Evolutionary conservation across 371 early-diverging fungal species (phyloP), one percentile per base, ranked within the genome.

Genomic region (Rhizomucor pusillus): DNA sequence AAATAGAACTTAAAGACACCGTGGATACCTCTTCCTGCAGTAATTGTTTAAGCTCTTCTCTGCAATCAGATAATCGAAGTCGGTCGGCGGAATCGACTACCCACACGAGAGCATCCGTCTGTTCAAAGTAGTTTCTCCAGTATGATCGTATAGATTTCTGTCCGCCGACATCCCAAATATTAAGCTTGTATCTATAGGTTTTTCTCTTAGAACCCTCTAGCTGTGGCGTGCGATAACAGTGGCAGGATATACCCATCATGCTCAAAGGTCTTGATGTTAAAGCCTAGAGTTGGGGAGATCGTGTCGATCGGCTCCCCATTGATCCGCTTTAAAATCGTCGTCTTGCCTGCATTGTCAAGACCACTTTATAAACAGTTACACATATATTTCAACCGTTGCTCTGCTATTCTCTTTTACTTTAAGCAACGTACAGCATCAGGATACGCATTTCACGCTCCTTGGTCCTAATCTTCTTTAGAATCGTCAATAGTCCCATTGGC

Each of bases 91-190:
- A 87, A 70, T 99, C 99, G 16, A 99, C 96, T 0, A 99, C 99
- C 95, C 97, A 99, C 9, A 99, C 88, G 12, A 99, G 74, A 0
- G 96, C 99, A 62, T 99, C 99, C 0, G 97, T 97, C 51, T 95
- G 91, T 68, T 99, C 99, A 86, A 98, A 99, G 73, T 99, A 99
- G 76, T 99, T 99, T 45, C 97, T 81, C 99, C 99, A 99, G 66
- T 97, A 99, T 3, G 95, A 90, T 37, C 98, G 85, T 55, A 99
- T 95, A 0, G 94, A 89, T 55, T 89, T 89, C 67, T 99, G 99
- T 0, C 99, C 99, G 29, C 99, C 99, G 23, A 99, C 92, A 73
- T 99, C 99, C 93, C 75, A 77, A 46, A 73, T 69, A 54, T 70
- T 68, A n/a, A 74, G 43, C 47, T 73, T 73, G 48, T 59, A 61